Percentiles rank a stretch among this genome's conserved stretches.
phyloP scores from a whole-genome alignment of 176 grass and related monocot species.

The Oryza punctata region DNA sequence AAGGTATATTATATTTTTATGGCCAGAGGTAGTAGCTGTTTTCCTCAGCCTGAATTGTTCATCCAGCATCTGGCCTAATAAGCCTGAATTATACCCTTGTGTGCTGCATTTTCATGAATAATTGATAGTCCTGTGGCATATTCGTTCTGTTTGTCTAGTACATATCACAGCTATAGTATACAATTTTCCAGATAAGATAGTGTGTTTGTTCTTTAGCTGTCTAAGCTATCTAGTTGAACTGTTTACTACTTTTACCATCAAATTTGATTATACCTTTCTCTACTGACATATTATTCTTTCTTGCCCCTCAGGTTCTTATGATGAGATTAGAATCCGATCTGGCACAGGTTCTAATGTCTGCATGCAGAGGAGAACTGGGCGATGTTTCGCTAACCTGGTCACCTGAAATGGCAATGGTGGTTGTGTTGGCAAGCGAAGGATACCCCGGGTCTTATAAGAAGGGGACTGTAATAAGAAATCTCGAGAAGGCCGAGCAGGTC shows the following conservation, averaged over 20 bases:
- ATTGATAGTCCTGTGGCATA: not conserved
- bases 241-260: not conserved
- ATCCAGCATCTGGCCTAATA: not conserved
- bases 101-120: conserved; percentile 1
- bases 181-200: not conserved
- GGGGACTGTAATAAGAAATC: conserved; percentile 67
- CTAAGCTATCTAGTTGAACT: not conserved
- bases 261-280: not conserved
- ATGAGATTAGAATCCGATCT: conserved; percentile 83
- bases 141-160: conserved; percentile 10
- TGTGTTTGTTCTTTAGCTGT: not conserved
- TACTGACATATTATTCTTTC: not conserved
- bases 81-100: not conserved
- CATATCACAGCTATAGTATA: not conserved
- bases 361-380: conserved; percentile 65
- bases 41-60: not conserved
- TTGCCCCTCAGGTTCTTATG: conserved; percentile 64
- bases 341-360: conserved; percentile 70
- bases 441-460: conserved; percentile 84
- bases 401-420: conserved; percentile 66
- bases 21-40: not conserved
- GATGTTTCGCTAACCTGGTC: conserved; percentile 68
- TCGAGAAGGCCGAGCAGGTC: conserved; percentile 69
- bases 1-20: not conserved
- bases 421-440: conserved; percentile 81